Evolutionary conservation across 148 eudicot species (phyloP).

Genomic region (Rhododendron molle): DNA sequence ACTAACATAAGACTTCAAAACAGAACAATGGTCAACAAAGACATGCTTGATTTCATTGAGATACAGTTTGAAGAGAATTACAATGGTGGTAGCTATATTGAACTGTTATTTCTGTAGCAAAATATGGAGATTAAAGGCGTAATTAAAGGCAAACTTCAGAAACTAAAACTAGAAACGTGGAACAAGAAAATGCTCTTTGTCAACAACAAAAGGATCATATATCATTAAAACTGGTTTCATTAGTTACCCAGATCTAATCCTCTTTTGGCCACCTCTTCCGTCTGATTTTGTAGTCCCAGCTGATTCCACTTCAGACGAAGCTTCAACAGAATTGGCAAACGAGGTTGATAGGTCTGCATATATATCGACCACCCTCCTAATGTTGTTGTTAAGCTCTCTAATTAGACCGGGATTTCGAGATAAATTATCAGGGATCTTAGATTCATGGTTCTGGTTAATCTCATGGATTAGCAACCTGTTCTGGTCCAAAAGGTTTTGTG

Average conservation of each 20-base stretch:
- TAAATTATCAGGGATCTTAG: slow-evolving; percentile 37
- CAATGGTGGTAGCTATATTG: slow-evolving; percentile 6
- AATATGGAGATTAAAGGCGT: neutral
- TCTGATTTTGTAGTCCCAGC: slow-evolving; percentile 27
- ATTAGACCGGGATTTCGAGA: slow-evolving; percentile 37
- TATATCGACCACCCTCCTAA: slow-evolving; percentile 38
- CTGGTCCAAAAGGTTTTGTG: slow-evolving; percentile 41
- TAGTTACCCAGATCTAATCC: slow-evolving; percentile 29
- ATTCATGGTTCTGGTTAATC: slow-evolving; percentile 49
- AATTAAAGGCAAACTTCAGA: neutral
- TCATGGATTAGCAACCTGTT: slow-evolving; percentile 44
- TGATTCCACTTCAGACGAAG: slow-evolving; percentile 39
- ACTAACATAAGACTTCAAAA: neutral
- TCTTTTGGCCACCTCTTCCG: slow-evolving; percentile 35
- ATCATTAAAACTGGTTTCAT: neutral
- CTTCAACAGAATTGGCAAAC: slow-evolving; percentile 32
- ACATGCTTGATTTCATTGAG: slow-evolving; percentile 6
- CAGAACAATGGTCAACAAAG: neutral
- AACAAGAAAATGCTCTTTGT: neutral
- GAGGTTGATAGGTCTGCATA: slow-evolving; percentile 35
- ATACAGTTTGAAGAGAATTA: neutral
- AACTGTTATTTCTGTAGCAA: slow-evolving; percentile 7
- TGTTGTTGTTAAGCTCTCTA: slow-evolving; percentile 49
- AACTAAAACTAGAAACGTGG: neutral
- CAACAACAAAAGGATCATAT: too few relatives aligned